A percentile compares a stretch with the other conserved stretches of the same genome.
phyloP scores from a whole-genome alignment of 148 eudicot genomes.

The Talinum fruticosum region DNA sequence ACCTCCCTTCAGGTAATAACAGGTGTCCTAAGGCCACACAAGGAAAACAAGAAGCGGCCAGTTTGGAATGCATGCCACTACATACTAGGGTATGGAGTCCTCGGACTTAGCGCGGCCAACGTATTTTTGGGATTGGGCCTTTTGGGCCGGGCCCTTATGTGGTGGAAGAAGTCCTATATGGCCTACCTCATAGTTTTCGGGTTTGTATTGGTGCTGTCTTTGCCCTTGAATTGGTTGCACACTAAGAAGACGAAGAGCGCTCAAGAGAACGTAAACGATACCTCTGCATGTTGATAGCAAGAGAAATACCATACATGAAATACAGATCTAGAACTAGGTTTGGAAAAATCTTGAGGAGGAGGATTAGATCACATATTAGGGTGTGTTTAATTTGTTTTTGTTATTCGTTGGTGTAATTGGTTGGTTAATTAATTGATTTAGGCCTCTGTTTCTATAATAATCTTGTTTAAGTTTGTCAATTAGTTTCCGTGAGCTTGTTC shows the following conservation, averaged over 20 bases:
- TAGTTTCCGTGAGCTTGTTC: neutral
- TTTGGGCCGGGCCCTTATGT: neutral
- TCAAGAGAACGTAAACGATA: too few species aligned
- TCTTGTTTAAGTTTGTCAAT: neutral
- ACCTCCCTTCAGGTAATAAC: neutral
- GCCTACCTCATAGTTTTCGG: neutral
- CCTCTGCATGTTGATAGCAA: too few species aligned
- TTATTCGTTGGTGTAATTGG: too few species aligned
- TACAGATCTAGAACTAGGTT: too few species aligned
- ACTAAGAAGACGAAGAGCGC: neutral
- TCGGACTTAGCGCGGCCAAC: neutral
- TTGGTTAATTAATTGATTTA: neutral
- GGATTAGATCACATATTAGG: neutral
- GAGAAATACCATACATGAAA: neutral
- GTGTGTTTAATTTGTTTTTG: neutral
- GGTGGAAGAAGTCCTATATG: neutral
- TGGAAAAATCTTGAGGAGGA: neutral
- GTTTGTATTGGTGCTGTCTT: neutral
- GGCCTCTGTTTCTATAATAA: neutral
- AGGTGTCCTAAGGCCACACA: neutral
- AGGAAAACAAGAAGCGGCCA: neutral
- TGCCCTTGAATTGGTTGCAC: neutral
- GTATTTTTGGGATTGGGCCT: neutral
- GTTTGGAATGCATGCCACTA: slow-evolving; percentile 2
- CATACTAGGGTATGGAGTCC: neutral